Base-by-base conservation (phyloP, 1,284 basidiomycete genomes). In the Tausonia pullulans region DNA sequence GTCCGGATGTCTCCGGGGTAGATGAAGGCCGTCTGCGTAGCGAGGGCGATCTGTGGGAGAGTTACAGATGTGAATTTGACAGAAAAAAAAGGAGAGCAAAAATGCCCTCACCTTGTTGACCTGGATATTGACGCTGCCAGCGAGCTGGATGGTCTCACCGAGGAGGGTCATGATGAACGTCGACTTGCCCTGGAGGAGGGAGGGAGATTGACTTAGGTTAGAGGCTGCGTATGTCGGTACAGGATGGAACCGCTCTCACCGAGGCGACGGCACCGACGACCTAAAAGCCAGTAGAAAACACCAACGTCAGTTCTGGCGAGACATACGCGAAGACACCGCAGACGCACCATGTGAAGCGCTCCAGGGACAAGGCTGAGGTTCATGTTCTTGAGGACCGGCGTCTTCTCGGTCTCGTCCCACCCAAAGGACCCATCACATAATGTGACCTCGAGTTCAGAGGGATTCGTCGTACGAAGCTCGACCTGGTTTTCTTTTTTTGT, bases 21-120 rank as follows among this genome's bases (percentile, higher is more conserved):
- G 49, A 66, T 62, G 60, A 66, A 66, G 3, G 65, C 50, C 3
- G 51, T 54, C 16, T 66, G 65, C 2, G 61, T 41, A 9, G 65
- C 65, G 40, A 56, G 52, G 43, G 60, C 52, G 11, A 54, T 58
- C 55, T 62, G 51, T 6, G 57, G 49, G 40, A 11, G 40, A 60
- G 40, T 4, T 4, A 27, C 5, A 44, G 56, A 27, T 27, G 27
- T 27, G 27, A 27, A 27, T 27, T 27, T 27, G 27, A 27, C 1
- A 27, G 27, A 27, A 27, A 27, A 27, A 27, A 27, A 2, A 27
- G n/a, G 56, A 14, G 3, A 27, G 2, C 9, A 59, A 48, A 13
- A 6, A 16, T 16, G 40, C 13, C n/a, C 51, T 41, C 4, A 56
- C 52, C 13, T 55, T 55, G 11, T 11, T 13, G 1, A 40, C 43